Evolutionary conservation across 2,329 filamentous ascomycete genomes (phyloP), one percentile per base, ranked within the genome.

Genomic region (Cladophialophora yegresii): DNA sequence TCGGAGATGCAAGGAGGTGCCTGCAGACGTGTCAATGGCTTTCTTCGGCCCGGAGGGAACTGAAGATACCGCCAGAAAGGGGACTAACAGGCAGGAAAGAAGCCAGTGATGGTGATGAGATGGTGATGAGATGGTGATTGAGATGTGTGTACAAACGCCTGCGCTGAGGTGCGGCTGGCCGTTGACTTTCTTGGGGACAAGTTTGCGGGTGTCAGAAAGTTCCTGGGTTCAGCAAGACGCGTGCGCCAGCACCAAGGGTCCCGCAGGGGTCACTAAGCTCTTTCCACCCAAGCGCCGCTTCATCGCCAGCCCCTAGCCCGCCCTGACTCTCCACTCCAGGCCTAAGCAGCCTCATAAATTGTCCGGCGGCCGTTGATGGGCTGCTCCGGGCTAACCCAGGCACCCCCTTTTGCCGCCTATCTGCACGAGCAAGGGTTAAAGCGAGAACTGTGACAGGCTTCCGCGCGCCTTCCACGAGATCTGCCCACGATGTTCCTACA

Each of bases 21-120:
- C 62, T 45, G 53, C 54, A 54, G 59, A 69, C 67, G 65, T 69
- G 67, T 66, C 66, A 67, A 68, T 33, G 13, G 26, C 4, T 32
- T 23, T 54, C 28, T 22, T 13, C 12, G 51, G 26, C 28, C 28
- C 26, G 51, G 13, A 20, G 8, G 22, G 10, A 8, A 3, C 16
- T 28, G 28, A n/a, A 20, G 7, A 20, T n/a, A 47, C 2, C 23
- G 32, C 22, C 22, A 32, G 22, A 12, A 61, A 65, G 58, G 36
- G 47, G 36, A 54, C 56, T 50, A 33, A 58, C 59, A 49, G 62
- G 58, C 53, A 30, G 26, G 28, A 61, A 55, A 49, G 66, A 66
- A 23, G 40, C n/a, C 2, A 47, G 50, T 51, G 30, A 61, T 56
- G 49, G 49, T 45, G 58, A 67, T 58, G 58, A 36, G 30, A 61